These are phyloP conservation scores for Cryptococcus deneoformans DNA, from an alignment of 1,284 basidiomycete species.

Conservation along the genomic window DNA sequence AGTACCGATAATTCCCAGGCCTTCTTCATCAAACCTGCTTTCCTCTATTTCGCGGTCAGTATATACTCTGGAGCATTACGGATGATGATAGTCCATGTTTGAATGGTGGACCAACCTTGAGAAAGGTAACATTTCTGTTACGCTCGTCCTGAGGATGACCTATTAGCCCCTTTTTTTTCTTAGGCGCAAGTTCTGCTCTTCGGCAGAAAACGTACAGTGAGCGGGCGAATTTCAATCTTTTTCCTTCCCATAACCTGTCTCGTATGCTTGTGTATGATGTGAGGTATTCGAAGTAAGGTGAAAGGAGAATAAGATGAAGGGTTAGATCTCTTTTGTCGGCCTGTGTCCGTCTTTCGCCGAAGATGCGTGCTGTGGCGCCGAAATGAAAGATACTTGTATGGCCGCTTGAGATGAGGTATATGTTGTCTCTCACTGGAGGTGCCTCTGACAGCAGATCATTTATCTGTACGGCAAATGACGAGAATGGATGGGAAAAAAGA, in stretches of 20 bases:
- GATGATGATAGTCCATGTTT: background rate
- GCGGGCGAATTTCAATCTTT: conserved; percentile 50
- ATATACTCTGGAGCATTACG: background rate
- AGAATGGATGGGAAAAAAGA: too few relatives aligned
- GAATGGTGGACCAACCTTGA: conserved; percentile 28
- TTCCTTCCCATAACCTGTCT: conserved; percentile 43
- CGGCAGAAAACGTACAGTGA: conserved; percentile 34
- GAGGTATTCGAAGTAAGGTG: background rate
- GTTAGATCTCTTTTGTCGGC: too few relatives aligned
- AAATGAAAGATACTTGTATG: too few relatives aligned
- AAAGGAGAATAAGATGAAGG: too few relatives aligned
- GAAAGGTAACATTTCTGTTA: conserved; percentile 49
- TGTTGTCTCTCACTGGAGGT: too few relatives aligned
- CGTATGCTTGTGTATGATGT: background rate
- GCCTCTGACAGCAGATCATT: too few relatives aligned
- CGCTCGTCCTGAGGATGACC: conserved; percentile 41
- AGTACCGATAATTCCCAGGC: conserved; percentile 50
- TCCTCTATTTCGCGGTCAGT: conserved; percentile 27
- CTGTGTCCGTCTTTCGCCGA: too few relatives aligned
- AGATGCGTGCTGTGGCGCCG: too few relatives aligned
- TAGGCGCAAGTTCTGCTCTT: background rate
- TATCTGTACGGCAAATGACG: too few relatives aligned
- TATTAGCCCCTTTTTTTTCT: background rate
- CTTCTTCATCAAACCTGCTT: conserved; percentile 51
- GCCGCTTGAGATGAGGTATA: too few relatives aligned